phyloP scores from a whole-genome alignment of 2,329 filamentous ascomycete genomes.

The Clarireedia paspali region DNA sequence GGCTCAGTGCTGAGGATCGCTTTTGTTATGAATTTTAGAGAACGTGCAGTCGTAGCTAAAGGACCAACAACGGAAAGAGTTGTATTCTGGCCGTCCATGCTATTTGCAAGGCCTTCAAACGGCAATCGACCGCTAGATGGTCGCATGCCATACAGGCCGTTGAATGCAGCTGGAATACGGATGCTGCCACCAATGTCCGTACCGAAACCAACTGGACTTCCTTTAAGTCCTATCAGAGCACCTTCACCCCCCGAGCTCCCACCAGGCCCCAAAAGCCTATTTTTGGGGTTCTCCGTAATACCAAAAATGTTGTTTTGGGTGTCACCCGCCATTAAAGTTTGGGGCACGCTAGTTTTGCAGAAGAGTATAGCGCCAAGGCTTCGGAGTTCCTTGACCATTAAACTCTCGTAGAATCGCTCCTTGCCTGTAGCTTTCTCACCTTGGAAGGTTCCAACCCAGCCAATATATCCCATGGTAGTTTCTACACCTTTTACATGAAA shows the following conservation, averaged over 20 bases:
- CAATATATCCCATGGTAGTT: slow-evolving; percentile 51
- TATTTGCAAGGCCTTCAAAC: slow-evolving; percentile 52
- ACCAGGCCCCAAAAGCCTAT: slow-evolving; percentile 23
- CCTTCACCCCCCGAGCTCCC: slow-evolving; percentile 30
- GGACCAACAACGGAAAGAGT: slow-evolving; percentile 57
- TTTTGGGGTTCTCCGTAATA: slow-evolving; percentile 30
- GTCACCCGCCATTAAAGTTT: slow-evolving; percentile 33
- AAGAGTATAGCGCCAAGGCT: slow-evolving; percentile 34
- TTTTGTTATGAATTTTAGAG: slow-evolving; percentile 47
- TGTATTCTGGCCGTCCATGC: slow-evolving; percentile 51
- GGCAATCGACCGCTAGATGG: slow-evolving; percentile 32
- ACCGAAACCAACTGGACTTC: slow-evolving; percentile 27
- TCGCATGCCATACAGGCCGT: slow-evolving; percentile 33
- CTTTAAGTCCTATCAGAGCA: slow-evolving; percentile 27
- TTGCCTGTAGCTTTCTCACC: slow-evolving; percentile 42
- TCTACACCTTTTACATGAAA: slow-evolving; percentile 29
- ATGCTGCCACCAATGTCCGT: slow-evolving; percentile 28
- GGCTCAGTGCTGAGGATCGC: slow-evolving; percentile 50
- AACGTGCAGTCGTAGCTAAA: slow-evolving; percentile 47
- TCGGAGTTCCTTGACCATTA: slow-evolving; percentile 33
- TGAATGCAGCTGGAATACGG: slow-evolving; percentile 33
- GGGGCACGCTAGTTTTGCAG: slow-evolving; percentile 35
- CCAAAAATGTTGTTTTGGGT: slow-evolving; percentile 39
- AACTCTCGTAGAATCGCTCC: slow-evolving; percentile 45
- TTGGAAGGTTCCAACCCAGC: slow-evolving; percentile 55